A percentile compares a stretch with the other conserved stretches of the same genome.
Conservation (phyloP, 2,329 filamentous ascomycete species). For the Botryotinia convoluta region DNA sequence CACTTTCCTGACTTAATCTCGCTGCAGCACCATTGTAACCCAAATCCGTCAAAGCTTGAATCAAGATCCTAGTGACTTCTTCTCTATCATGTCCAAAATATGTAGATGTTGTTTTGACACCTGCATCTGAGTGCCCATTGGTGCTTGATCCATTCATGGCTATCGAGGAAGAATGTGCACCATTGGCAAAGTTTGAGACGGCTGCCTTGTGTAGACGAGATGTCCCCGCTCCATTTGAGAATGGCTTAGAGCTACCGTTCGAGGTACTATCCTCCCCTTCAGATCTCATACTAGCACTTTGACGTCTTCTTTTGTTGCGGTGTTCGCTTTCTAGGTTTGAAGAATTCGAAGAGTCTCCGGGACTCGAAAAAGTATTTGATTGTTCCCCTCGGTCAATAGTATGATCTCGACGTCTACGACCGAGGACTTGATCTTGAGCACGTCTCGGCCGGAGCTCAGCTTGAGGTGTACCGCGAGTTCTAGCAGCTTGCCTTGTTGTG, state of each 20-base stretch:
- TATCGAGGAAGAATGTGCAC: constrained; percentile 46
- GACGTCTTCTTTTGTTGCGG: constrained; percentile 58
- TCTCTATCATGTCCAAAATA: constrained; percentile 89
- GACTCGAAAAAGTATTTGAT: constrained; percentile 35
- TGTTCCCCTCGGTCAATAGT: constrained; percentile 42
- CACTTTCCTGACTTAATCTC: constrained; percentile 75
- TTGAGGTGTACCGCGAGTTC: background rate
- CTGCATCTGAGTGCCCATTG: constrained; percentile 32
- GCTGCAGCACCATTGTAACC: constrained; percentile 78
- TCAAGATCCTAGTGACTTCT: constrained; percentile 87
- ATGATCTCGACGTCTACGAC: constrained; percentile 53
- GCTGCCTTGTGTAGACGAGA: constrained; percentile 46
- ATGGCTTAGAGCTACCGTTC: constrained; percentile 53
- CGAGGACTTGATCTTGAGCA: constrained; percentile 46
- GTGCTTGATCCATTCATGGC: constrained; percentile 52
- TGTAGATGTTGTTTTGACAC: constrained; percentile 32
- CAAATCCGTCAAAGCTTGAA: constrained; percentile 86
- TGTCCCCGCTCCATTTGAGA: constrained; percentile 54
- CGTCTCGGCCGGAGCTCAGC: background rate
- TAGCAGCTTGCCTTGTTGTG: constrained; percentile 18
- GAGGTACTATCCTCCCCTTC: constrained; percentile 54
- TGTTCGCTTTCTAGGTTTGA: constrained; percentile 31
- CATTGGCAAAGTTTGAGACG: constrained; percentile 45
- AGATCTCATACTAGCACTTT: constrained; percentile 59
- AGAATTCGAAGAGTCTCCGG: constrained; percentile 28